Evolutionary conservation across 2,329 filamentous ascomycete species (phyloP).

Genomic region (Diaporthe citri): DNA sequence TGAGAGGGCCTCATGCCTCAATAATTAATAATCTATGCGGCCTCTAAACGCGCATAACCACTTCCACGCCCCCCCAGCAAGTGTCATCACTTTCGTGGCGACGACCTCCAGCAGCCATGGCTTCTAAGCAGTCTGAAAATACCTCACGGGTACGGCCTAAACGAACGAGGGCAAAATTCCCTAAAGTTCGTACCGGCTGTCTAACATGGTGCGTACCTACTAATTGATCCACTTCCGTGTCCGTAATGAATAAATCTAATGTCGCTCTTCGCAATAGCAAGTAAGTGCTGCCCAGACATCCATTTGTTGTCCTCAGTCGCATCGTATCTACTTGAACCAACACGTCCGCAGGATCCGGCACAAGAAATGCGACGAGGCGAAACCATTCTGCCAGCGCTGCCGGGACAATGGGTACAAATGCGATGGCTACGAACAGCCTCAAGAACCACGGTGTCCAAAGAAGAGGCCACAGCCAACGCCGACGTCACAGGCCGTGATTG

Average conservation of each 20-base stretch:
- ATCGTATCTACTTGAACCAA: conserved; percentile 1
- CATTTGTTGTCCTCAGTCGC: not conserved
- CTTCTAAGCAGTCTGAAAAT: not conserved
- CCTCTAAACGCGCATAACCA: not conserved
- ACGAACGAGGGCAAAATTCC: conserved; percentile 11
- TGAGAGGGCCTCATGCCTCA: not conserved
- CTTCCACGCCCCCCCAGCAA: not conserved
- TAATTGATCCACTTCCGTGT: not conserved
- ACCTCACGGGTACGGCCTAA: not conserved
- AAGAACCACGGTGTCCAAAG: not conserved
- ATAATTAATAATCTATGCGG: not conserved
- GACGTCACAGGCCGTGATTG: not conserved
- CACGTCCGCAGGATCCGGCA: conserved; percentile 6
- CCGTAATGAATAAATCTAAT: not conserved
- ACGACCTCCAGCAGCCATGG: not conserved
- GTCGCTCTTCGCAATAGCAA: not conserved
- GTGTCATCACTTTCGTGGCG: not conserved
- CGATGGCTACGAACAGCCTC: conserved; percentile 16
- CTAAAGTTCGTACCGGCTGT: conserved; percentile 19
- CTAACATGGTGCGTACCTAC: conserved; percentile 13
- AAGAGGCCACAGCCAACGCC: not conserved
- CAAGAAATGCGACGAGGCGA: conserved; percentile 18
- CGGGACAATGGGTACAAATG: conserved; percentile 20
- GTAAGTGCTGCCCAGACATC: not conserved
- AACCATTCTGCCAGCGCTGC: conserved; percentile 10